Evolutionary conservation across 2,329 filamentous ascomycete genomes (phyloP).

Genomic region (Aspergillus aculeatinus): DNA sequence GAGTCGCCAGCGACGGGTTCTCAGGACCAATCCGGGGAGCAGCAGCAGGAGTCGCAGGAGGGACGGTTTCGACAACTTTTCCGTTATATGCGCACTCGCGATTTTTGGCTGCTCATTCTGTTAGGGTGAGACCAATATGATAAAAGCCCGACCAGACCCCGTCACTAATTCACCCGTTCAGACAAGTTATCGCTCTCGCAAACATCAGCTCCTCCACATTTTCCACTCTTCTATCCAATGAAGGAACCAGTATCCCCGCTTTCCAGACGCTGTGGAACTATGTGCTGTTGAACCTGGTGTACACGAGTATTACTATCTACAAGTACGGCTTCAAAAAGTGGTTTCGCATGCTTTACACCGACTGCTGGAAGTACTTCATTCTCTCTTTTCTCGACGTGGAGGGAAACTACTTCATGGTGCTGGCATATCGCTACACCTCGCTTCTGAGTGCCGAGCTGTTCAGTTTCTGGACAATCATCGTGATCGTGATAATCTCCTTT

Average conservation of each 20-base stretch:
- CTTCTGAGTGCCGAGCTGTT: slow-evolving; percentile 89
- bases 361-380: slow-evolving; percentile 93
- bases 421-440: slow-evolving; percentile 89
- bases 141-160: neutral
- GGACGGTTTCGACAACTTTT: slow-evolving; percentile 1
- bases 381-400: slow-evolving; percentile 89
- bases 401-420: slow-evolving; percentile 95
- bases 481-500: slow-evolving; percentile 83
- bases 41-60: neutral
- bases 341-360: slow-evolving; percentile 59
- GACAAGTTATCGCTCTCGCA: slow-evolving; percentile 6
- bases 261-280: slow-evolving; percentile 98
- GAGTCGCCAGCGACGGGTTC: neutral
- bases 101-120: slow-evolving; percentile 6
- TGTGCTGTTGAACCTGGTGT: slow-evolving; percentile 75
- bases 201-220: slow-evolving; percentile 57
- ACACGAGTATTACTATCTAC: slow-evolving; percentile 74
- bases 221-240: slow-evolving; percentile 66
- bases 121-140: neutral
- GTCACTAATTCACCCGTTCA: neutral
- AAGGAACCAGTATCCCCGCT: slow-evolving; percentile 78
- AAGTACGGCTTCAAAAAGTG: slow-evolving; percentile 73
- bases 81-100: slow-evolving; percentile 7
- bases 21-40: neutral
- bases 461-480: slow-evolving; percentile 97